Percentiles rank a stretch among this genome's conserved stretches.
These are phyloP conservation scores for Candida broadrunensis DNA, from an alignment of 805 yeast genomes.

Conservation along the genomic window DNA sequence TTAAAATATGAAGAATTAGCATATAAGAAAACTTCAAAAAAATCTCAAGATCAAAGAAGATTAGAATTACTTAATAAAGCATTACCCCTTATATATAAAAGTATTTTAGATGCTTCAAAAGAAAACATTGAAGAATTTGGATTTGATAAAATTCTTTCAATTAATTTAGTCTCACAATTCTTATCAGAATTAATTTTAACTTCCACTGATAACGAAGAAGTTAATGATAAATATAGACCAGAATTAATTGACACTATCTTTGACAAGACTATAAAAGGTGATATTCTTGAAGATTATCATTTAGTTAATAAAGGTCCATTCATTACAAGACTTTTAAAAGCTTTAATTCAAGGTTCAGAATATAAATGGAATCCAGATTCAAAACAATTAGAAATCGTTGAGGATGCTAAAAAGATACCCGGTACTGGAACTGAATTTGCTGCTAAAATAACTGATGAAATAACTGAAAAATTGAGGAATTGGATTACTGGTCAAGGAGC, in stretches of 20 bases:
- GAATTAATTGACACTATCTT: constrained; percentile 55
- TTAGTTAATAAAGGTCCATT: constrained; percentile 65
- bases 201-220: constrained; percentile 32
- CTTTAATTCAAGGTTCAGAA: constrained; percentile 81
- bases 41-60: constrained; percentile 76
- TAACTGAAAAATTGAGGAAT: constrained; percentile 46
- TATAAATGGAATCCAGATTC: constrained; percentile 58
- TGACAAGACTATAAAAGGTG: constrained; percentile 58
- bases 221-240: constrained; percentile 37
- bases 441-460: constrained; percentile 46
- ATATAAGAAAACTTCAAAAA: constrained; percentile 69
- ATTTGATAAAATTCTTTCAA: constrained; percentile 49
- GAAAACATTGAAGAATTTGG: constrained; percentile 40
- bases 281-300: constrained; percentile 63
- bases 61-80: constrained; percentile 63
- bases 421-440: constrained; percentile 61
- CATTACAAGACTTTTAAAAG: constrained; percentile 68
- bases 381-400: constrained; percentile 45
- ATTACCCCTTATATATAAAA: constrained; percentile 60
- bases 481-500: constrained; percentile 75
- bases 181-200: constrained; percentile 66
- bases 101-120: constrained; percentile 35
- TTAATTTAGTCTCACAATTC: constrained; percentile 81
- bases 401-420: constrained; percentile 34
- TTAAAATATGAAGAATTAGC: constrained; percentile 56